Percentiles rank a stretch among this genome's conserved stretches.
These are phyloP conservation scores for Lupinus albus DNA, from an alignment of 306 rosid genomes.

Conservation along the genomic window DNA sequence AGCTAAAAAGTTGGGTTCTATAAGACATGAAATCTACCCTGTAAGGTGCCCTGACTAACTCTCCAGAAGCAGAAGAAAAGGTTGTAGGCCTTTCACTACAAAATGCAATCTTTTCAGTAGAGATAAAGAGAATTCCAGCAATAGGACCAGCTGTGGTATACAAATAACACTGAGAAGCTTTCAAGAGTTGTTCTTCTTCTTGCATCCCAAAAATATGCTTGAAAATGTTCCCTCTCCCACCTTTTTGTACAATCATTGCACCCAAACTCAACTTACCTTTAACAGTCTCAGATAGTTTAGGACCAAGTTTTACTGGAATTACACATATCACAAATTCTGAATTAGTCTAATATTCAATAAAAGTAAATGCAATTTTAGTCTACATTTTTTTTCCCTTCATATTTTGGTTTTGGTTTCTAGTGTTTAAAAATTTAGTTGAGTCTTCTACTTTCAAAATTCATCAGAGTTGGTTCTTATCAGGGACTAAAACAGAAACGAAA, in stretches of 20 bases:
- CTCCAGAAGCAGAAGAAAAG: constrained; percentile 53
- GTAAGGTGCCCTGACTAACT: constrained; percentile 54
- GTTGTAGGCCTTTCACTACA: constrained; percentile 67
- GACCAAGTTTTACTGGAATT: constrained; percentile 68
- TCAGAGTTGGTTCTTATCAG: too few species aligned
- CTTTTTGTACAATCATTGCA: constrained; percentile 64
- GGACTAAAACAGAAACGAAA: too few species aligned
- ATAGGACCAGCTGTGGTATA: constrained; percentile 80
- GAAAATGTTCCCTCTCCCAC: constrained; percentile 76
- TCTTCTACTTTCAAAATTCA: too few species aligned
- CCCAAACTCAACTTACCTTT: constrained; percentile 83
- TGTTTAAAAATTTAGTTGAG: too few species aligned
- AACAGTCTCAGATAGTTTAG: constrained; percentile 62
- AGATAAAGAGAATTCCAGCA: constrained; percentile 77
- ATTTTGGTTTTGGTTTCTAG: too few species aligned
- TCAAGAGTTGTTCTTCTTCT: constrained; percentile 72
- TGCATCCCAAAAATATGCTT: constrained; percentile 62
- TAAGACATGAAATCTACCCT: constrained; percentile 48
- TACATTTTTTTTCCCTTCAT: too few species aligned
- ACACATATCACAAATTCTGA: constrained; percentile 4
- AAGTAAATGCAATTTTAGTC: too few species aligned
- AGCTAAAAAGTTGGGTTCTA: constrained; percentile 5
- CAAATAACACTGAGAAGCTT: constrained; percentile 84
- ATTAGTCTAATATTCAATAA: background rate
- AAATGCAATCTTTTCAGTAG: constrained; percentile 70